A percentile compares a stretch with the other conserved stretches of the same genome.
Conservation (phyloP, 2,329 filamentous ascomycete species). For the Polytolypa hystricis region DNA sequence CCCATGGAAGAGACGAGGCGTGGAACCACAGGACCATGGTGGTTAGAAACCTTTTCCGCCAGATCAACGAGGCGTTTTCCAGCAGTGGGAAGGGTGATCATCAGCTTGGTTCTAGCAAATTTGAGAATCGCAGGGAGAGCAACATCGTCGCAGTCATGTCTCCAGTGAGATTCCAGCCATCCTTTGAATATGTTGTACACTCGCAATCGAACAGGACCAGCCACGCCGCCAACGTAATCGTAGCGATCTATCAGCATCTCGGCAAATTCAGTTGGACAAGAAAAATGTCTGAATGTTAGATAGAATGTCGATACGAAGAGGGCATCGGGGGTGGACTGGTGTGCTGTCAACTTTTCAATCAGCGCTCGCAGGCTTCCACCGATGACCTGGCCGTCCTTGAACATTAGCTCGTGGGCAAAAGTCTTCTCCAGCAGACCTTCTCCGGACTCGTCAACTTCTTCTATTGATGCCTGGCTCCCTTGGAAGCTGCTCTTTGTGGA, state of each 20-base stretch:
- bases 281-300: slow-evolving; percentile 89
- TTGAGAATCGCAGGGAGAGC: slow-evolving; percentile 65
- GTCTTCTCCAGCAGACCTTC: slow-evolving; percentile 81
- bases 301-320: slow-evolving; percentile 92
- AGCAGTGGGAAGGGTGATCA: slow-evolving; percentile 58
- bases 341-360: slow-evolving; percentile 86
- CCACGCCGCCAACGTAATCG: slow-evolving; percentile 75
- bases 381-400: slow-evolving; percentile 89
- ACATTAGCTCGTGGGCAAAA: slow-evolving; percentile 82
- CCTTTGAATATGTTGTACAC: slow-evolving; percentile 96
- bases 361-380: slow-evolving; percentile 83
- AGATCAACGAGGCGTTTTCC: slow-evolving; percentile 72
- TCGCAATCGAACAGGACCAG: slow-evolving; percentile 71
- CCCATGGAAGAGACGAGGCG: slow-evolving; percentile 75
- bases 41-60: slow-evolving; percentile 63
- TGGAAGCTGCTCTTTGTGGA: slow-evolving; percentile 58
- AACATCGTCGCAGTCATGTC: slow-evolving; percentile 63
- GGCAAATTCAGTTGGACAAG: slow-evolving; percentile 66
- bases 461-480: slow-evolving; percentile 52
- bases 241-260: slow-evolving; percentile 81
- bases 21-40: slow-evolving; percentile 65
- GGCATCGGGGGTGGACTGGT: slow-evolving; percentile 83
- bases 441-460: slow-evolving; percentile 70
- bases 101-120: slow-evolving; percentile 68
- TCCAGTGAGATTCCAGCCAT: slow-evolving; percentile 96